phyloP scores from a whole-genome alignment of 108 stramenopile genomes.

The Cyclotella sp. region DNA sequence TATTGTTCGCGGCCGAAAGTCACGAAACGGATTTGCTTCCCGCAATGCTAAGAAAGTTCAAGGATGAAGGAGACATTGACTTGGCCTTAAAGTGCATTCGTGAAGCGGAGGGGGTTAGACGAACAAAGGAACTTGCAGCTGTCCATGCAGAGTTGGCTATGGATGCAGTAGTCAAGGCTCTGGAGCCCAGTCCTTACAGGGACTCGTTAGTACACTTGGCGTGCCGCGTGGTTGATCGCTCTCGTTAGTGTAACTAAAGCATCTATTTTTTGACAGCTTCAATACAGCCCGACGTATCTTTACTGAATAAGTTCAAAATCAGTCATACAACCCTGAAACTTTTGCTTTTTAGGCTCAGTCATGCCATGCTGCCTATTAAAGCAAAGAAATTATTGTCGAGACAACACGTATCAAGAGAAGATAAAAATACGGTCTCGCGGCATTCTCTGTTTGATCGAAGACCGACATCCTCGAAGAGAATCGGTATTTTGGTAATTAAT shows the following conservation, averaged over 20 bases:
- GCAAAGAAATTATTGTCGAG: too few relatives aligned
- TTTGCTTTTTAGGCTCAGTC: too few relatives aligned
- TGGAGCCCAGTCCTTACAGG: conserved; percentile 60
- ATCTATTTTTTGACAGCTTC: neutral
- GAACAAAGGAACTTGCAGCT: conserved; percentile 91
- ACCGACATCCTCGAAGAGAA: too few relatives aligned
- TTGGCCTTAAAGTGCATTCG: conserved; percentile 61
- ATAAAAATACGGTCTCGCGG: too few relatives aligned
- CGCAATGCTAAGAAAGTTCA: conserved; percentile 92
- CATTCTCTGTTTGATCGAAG: too few relatives aligned
- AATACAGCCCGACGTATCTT: too few relatives aligned
- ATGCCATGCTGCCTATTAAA: too few relatives aligned
- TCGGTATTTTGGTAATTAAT: too few relatives aligned
- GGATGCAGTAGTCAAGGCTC: conserved; percentile 65
- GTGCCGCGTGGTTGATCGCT: conserved; percentile 77
- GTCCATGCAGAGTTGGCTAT: conserved; percentile 95
- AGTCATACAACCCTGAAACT: too few relatives aligned
- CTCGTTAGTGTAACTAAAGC: conserved; percentile 22
- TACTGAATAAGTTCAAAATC: too few relatives aligned
- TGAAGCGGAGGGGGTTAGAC: conserved; percentile 73
- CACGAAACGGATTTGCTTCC: conserved; percentile 68
- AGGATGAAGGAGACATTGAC: conserved; percentile 88
- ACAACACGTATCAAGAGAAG: too few relatives aligned
- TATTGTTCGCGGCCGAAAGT: conserved; percentile 92
- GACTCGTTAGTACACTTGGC: conserved; percentile 85